Evolutionary conservation across 177 flowering plant genomes (phyloP).

Genomic region (Vitis hybrid): DNA sequence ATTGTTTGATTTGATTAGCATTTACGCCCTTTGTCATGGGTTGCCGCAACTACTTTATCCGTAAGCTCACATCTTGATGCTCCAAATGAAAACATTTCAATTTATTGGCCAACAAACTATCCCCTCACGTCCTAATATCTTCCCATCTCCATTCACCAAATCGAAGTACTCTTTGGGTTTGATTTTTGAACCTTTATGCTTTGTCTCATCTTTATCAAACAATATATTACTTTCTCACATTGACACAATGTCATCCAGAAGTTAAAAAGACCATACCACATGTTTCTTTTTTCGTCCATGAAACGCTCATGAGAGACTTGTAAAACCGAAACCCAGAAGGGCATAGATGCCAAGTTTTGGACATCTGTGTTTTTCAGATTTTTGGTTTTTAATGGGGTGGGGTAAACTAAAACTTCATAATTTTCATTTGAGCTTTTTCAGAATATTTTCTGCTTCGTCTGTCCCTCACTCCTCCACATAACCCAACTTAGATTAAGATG

Average conservation of each 20-base stretch:
- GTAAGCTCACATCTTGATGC: slow-evolving; percentile 6
- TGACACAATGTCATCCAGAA: too few species aligned
- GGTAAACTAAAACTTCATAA: too few species aligned
- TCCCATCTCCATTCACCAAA: neutral
- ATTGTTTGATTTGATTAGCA: neutral
- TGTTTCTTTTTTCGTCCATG: too few species aligned
- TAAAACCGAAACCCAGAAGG: too few species aligned
- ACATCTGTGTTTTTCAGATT: too few species aligned
- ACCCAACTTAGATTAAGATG: neutral
- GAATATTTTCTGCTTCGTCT: neutral
- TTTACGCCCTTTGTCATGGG: neutral
- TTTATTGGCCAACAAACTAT: neutral
- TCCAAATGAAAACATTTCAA: slow-evolving; percentile 9
- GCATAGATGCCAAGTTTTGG: too few species aligned
- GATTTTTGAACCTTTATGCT: neutral
- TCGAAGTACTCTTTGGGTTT: neutral
- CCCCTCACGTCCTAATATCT: neutral
- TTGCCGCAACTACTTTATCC: neutral
- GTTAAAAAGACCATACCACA: too few species aligned
- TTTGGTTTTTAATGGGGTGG: too few species aligned
- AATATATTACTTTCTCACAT: neutral
- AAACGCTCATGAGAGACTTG: too few species aligned
- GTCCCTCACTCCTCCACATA: neutral
- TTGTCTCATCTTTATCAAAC: slow-evolving; percentile 17
- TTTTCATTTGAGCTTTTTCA: neutral